Evolutionary conservation across 2,329 filamentous ascomycete genomes (phyloP).

Genomic region (Biscogniauxia sp.): DNA sequence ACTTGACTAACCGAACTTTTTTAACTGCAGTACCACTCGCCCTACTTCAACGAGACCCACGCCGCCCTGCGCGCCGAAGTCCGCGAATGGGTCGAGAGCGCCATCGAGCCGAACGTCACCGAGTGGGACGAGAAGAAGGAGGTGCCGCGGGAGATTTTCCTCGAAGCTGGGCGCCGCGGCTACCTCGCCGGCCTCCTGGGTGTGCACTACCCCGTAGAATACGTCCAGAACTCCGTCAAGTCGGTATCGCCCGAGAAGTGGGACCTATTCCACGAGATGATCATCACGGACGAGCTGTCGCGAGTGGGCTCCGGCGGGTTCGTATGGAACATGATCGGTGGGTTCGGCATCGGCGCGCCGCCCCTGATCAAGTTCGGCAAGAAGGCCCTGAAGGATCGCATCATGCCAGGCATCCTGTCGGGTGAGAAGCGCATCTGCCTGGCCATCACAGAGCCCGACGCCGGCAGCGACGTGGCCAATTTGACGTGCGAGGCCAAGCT

Average conservation of each 20-base stretch:
- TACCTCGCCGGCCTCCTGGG: constrained; percentile 93
- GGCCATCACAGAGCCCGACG: constrained; percentile 95
- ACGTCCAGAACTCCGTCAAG: constrained; percentile 69
- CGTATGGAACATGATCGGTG: constrained; percentile 95
- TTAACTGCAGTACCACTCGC: constrained; percentile 76
- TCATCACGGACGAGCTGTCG: constrained; percentile 91
- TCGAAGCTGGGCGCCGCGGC: constrained; percentile 88
- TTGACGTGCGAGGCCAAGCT: constrained; percentile 94
- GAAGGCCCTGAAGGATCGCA: constrained; percentile 78
- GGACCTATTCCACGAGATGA: constrained; percentile 98
- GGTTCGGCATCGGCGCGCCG: constrained; percentile 93
- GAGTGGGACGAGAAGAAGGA: constrained; percentile 97
- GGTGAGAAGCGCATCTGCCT: constrained; percentile 98
- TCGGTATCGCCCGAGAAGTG: constrained; percentile 84
- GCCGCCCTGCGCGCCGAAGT: constrained; percentile 87
- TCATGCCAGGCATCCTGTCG: constrained; percentile 81
- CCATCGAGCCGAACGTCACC: constrained; percentile 85
- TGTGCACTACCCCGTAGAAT: constrained; percentile 74
- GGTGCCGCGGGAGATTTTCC: constrained; percentile 87
- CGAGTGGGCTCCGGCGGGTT: constrained; percentile 86
- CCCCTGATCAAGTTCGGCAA: constrained; percentile 90
- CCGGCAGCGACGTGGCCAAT: constrained; percentile 92
- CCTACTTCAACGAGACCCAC: constrained; percentile 94
- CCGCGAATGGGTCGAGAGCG: constrained; percentile 84
- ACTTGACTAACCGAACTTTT: constrained; percentile 10